Evolutionary conservation across 352 stramenopile species (phyloP).

Genomic region (Globisporangium cylindrosporum): DNA sequence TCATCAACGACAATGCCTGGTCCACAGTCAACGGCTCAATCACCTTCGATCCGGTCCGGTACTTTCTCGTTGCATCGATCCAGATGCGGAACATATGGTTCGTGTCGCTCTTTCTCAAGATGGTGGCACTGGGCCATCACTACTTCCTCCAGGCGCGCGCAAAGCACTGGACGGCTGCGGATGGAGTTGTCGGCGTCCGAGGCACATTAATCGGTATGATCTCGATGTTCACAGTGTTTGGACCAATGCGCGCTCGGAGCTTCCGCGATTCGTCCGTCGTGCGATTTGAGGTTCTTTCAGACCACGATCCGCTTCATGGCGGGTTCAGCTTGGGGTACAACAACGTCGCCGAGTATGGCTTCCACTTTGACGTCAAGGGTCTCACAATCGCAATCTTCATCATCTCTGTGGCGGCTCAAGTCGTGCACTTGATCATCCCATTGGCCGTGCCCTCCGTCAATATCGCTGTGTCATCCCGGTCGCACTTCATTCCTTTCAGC

Average conservation of each 20-base stretch:
- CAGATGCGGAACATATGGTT: conserved; percentile 46
- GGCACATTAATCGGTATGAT: conserved; percentile 21
- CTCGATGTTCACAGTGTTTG: conserved; percentile 25
- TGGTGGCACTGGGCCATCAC: conserved; percentile 10
- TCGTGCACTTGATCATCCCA: not conserved
- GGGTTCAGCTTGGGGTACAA: not conserved
- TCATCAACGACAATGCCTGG: conserved; percentile 25
- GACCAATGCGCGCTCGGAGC: not conserved
- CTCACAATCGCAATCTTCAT: conserved; percentile 2
- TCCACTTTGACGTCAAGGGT: conserved; percentile 17
- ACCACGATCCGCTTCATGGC: not conserved
- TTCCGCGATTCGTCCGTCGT: conserved; percentile 10
- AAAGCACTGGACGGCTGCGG: conserved; percentile 8
- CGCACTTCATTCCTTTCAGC: conserved; percentile 23
- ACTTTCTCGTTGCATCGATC: conserved; percentile 23
- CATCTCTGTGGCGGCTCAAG: not conserved
- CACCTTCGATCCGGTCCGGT: conserved; percentile 19
- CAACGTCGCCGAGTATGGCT: conserved; percentile 10
- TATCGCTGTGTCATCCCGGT: conserved; percentile 11
- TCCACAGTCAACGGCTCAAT: conserved; percentile 19
- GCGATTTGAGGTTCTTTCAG: conserved; percentile 9
- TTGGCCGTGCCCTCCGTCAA: not conserved
- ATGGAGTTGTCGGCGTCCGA: conserved; percentile 23
- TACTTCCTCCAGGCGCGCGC: conserved; percentile 7
- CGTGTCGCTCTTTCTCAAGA: conserved; percentile 24